Base-by-base conservation (phyloP, 257 asterid species). In the Solanum bukasovii region DNA sequence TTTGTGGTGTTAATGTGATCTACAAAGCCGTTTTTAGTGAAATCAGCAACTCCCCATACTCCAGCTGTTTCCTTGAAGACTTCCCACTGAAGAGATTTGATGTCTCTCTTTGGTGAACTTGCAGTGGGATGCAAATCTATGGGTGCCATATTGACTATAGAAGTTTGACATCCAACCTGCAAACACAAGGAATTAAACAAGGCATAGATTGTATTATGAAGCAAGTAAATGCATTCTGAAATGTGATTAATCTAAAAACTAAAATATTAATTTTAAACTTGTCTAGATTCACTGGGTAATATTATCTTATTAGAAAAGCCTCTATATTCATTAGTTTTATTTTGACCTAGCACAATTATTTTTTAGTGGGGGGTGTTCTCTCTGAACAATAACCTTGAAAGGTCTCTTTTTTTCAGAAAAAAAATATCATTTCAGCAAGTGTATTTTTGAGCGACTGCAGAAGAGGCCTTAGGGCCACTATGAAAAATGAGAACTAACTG, bases 1-100 rank as follows among this genome's bases (percentile, higher is more conserved):
- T 94, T 94, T 78, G 99, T 96, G 83, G 95, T 92, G 92, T 96
- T 96, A 84, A 96, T 96, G 91, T 95, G 98, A 93, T 96, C 99
- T 68, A 92, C 97, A 89, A 96, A 92, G 74, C 93, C 92, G 29
- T 84, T 95, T 84, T 85, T 90, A 25, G 91, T 91, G 88, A 96
- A 95, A 91, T 96, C 96, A 84, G 97, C 92, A 89, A 90, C 88
- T 68, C 92, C 98, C 99, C 99, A 94, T 79, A 94, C 92, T 88
- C 96, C 96, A 68, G 95, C 94, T 83, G 86, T 91, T 92, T 96
- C 99, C 70, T 77, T 84, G 86, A 92, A 96, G 85, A 95, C 97
- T 86, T 93, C 92, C 99, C 99, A 96, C 46, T 92, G 90, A 90
- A 92, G 94, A 87, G 91, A 92, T 89, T 91, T 94, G 85, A 93